phyloP scores from a whole-genome alignment of 163 green algal genomes.

The Chlorella variabilis region DNA sequence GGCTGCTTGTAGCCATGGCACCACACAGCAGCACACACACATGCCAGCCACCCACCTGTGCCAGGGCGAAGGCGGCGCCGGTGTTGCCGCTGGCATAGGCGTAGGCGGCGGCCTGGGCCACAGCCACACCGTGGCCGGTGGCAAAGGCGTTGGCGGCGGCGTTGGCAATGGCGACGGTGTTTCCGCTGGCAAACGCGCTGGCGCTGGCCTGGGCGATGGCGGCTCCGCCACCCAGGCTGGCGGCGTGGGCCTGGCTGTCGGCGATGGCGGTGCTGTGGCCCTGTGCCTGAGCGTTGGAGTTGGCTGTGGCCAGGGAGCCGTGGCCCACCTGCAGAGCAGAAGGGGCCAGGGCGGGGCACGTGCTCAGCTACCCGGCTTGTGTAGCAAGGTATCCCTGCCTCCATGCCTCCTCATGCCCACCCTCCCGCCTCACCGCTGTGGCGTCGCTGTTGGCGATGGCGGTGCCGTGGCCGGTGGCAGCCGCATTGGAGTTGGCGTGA shows the following conservation, averaged over 20 bases:
- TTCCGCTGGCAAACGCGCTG: not conserved
- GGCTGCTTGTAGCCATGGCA: not conserved
- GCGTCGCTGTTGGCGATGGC: not conserved
- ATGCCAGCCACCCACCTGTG: not conserved
- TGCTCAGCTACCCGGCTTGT: no score
- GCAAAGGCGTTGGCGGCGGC: slow-evolving; percentile 2
- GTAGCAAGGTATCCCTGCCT: not conserved
- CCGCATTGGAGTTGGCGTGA: not conserved
- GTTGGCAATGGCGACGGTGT: not conserved
- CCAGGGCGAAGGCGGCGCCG: no score
- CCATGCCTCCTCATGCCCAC: not conserved
- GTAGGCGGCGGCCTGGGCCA: not conserved
- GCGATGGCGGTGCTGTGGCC: slow-evolving; percentile 11
- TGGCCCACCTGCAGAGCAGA: not conserved
- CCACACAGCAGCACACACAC: not conserved
- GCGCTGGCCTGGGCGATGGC: not conserved
- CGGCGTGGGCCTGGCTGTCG: not conserved
- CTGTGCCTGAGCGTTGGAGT: not conserved
- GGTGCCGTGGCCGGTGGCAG: not conserved
- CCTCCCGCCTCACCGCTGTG: not conserved
- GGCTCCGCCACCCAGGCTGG: not conserved
- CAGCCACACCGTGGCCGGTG: not conserved
- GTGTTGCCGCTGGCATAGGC: no score
- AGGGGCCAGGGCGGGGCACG: not conserved
- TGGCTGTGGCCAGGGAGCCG: not conserved